Percentiles rank a stretch among this genome's conserved stretches.
Conservation (phyloP, 306 rosid species). For the Gynostemma pentaphyllum region DNA sequence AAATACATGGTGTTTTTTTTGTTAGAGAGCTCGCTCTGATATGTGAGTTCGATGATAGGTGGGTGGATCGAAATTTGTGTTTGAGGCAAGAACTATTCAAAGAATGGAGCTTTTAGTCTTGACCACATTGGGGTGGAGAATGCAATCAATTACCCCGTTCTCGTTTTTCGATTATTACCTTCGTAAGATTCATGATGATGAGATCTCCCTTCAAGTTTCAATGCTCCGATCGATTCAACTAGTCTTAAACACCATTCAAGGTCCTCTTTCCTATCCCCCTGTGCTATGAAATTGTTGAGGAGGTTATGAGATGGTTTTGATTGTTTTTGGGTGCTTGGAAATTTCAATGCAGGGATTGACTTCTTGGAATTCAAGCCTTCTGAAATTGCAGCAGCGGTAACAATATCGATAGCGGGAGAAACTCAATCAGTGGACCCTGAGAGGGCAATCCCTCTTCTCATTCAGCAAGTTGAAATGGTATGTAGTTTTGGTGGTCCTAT, state of each 20-base stretch:
- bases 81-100: constrained; percentile 78
- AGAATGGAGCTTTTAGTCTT: constrained; percentile 93
- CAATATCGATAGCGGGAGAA: constrained; percentile 49
- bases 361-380: constrained; percentile 93
- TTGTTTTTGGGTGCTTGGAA: constrained; percentile 30
- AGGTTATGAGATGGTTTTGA: constrained; percentile 7
- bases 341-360: constrained; percentile 73
- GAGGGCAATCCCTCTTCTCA: constrained; percentile 43
- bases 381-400: constrained; percentile 88
- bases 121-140: constrained; percentile 82
- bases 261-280: constrained; percentile 18
- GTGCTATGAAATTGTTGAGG: neutral
- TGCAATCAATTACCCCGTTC: constrained; percentile 86
- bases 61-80: constrained; percentile 60
- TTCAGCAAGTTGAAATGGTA: constrained; percentile 59
- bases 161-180: constrained; percentile 72
- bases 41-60: constrained; percentile 32
- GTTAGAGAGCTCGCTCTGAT: neutral
- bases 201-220: constrained; percentile 26
- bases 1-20: neutral
- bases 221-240: constrained; percentile 42
- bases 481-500: constrained; percentile 19
- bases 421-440: constrained; percentile 41
- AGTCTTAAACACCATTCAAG: constrained; percentile 38
- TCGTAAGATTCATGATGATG: constrained; percentile 45